phyloP scores from a whole-genome alignment of 2,329 filamentous ascomycete species.

The Monascus ruber region DNA sequence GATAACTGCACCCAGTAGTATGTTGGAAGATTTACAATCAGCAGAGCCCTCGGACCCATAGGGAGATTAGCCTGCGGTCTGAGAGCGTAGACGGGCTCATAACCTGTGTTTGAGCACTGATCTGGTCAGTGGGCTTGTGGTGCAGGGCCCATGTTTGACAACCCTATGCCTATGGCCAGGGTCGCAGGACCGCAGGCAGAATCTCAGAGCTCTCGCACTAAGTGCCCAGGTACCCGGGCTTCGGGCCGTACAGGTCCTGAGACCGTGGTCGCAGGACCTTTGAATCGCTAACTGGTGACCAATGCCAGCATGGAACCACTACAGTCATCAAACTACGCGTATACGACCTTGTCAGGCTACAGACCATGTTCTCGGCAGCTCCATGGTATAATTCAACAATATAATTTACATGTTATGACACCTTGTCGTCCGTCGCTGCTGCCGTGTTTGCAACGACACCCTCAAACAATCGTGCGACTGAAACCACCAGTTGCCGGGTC shows the following conservation, averaged over 20 bases:
- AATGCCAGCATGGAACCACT: not conserved
- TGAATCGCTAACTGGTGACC: conserved; percentile 10
- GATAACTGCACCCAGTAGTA: too few species aligned
- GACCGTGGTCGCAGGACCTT: conserved; percentile 5
- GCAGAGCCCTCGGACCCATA: too few species aligned
- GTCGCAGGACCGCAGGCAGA: conserved; percentile 1
- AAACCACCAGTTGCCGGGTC: conserved; percentile 7
- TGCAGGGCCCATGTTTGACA: too few species aligned
- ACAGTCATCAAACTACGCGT: conserved; percentile 2
- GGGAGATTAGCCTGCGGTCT: too few species aligned
- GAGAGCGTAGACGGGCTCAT: too few species aligned
- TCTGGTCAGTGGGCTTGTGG: too few species aligned
- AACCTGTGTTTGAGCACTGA: too few species aligned
- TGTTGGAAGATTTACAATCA: too few species aligned
- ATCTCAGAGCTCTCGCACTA: conserved; percentile 1
- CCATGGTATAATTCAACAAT: not conserved
- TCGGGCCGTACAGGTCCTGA: conserved; percentile 3
- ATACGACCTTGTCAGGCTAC: conserved; percentile 3
- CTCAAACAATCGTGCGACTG: conserved; percentile 6
- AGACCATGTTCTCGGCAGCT: not conserved
- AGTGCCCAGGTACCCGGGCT: conserved; percentile 1
- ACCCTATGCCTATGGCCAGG: conserved; percentile 1
- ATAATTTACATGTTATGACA: conserved; percentile 2
- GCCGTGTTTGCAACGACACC: conserved; percentile 1
- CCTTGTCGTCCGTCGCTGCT: conserved; percentile 3